Percentiles rank a stretch among this genome's conserved stretches.
These are phyloP conservation scores for Byssoonygena ceratinophila DNA, from an alignment of 2,329 filamentous ascomycete genomes.

Conservation along the genomic window DNA sequence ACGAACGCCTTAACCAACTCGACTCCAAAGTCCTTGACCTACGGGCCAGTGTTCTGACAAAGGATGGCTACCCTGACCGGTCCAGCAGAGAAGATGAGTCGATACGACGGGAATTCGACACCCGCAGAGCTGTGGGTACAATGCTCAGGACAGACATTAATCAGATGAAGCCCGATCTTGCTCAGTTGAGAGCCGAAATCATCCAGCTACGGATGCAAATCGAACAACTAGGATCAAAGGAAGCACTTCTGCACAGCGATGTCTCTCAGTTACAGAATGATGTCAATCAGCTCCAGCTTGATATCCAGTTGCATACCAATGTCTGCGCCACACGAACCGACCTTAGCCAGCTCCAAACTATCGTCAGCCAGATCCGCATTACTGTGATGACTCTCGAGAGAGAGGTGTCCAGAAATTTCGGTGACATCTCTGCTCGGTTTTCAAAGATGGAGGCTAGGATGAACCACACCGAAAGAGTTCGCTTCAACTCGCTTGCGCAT, in stretches of 20 bases:
- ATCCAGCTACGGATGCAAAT: slow-evolving; percentile 28
- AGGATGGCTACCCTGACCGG: slow-evolving; percentile 32
- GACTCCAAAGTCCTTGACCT: slow-evolving; percentile 32
- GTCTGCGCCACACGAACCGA: slow-evolving; percentile 29
- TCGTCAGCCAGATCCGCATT: slow-evolving; percentile 29
- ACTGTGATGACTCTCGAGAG: slow-evolving; percentile 29
- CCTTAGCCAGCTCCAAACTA: slow-evolving; percentile 29
- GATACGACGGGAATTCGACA: slow-evolving; percentile 32
- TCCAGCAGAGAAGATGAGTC: slow-evolving; percentile 33
- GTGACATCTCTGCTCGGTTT: slow-evolving; percentile 23
- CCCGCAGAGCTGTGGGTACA: slow-evolving; percentile 25
- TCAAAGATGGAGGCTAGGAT: slow-evolving; percentile 26
- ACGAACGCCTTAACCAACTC: slow-evolving; percentile 32
- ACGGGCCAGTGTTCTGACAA: slow-evolving; percentile 30
- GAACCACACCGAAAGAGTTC: slow-evolving; percentile 29
- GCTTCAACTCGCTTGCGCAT: slow-evolving; percentile 33
- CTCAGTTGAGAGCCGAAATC: slow-evolving; percentile 29
- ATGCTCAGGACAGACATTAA: slow-evolving; percentile 15
- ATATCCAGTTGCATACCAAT: slow-evolving; percentile 28
- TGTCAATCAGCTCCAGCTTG: slow-evolving; percentile 29
- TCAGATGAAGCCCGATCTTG: slow-evolving; percentile 28
- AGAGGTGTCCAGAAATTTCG: slow-evolving; percentile 26
- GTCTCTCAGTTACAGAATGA: slow-evolving; percentile 31
- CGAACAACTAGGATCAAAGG: slow-evolving; percentile 27
- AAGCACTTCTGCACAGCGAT: slow-evolving; percentile 28